Evolutionary conservation across 306 rosid genomes (phyloP).

Genomic region (Rosa chinensis): DNA sequence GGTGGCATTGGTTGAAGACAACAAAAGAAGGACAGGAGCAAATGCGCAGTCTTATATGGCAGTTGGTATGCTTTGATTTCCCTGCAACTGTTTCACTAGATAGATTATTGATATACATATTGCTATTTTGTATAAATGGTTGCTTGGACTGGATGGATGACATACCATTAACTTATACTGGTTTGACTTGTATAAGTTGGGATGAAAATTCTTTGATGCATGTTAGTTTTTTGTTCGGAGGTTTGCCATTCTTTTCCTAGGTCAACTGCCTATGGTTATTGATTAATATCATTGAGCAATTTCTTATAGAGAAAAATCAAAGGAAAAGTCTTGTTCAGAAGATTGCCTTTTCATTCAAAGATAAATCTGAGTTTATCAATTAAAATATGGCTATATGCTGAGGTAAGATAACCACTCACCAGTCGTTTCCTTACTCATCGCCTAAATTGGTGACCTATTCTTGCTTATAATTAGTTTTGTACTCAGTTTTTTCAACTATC

Average conservation of each 20-base stretch:
- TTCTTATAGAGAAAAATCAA: background rate
- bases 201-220: background rate
- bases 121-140: background rate
- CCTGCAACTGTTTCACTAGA: background rate
- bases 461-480: background rate
- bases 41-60: conserved; percentile 84
- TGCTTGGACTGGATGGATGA: background rate
- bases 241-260: background rate
- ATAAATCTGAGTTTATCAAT: background rate
- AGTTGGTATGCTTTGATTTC: conserved; percentile 57
- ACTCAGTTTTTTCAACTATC: background rate
- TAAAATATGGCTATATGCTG: background rate
- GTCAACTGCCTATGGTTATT: background rate
- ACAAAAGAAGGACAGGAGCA: conserved; percentile 86
- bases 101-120: background rate
- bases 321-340: background rate
- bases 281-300: background rate
- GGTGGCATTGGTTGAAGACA: conserved; percentile 99
- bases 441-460: background rate
- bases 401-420: background rate
- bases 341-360: background rate
- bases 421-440: background rate
- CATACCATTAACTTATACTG: background rate
- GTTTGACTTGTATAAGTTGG: conserved; percentile 5
- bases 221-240: conserved; percentile 5